Base-by-base conservation (phyloP, 2,329 filamentous ascomycete genomes). In the Remersonia thermophila region DNA sequence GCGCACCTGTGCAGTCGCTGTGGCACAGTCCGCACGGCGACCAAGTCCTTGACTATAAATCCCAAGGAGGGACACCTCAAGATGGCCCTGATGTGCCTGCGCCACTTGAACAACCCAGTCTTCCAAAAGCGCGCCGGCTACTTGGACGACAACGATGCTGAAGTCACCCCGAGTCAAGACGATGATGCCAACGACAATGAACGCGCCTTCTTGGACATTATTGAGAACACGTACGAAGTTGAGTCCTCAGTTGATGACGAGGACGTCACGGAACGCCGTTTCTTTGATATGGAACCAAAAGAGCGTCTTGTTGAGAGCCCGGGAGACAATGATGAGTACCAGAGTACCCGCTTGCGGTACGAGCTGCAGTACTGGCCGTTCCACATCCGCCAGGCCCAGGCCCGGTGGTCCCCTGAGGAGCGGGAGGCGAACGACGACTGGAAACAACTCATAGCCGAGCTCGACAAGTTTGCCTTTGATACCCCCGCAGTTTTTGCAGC, bases 361-460 rank as follows among this genome's bases (percentile, higher is more conserved):
- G 47, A 49, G 29, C 9, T 49, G 1, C 38, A 44, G 29, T 41
- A 38, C 20, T 49, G 44, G 43, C 36, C 39, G 3, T 44, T 37
- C 28, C 47, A 49, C 30, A 4, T 49, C 3, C 37, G 34, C 0
- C 7, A 36, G 16, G 45, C 47, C 8, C 45, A 47, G 16, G 26
- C 15, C n/a, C 26, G 35, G 3, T 45, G 43, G 43, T 4, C 40
- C 1, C 31, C 13, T 1, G 45, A 46, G 16, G 47, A 49, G 14
- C 39, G 43, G 9, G 23, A 31, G 3, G 20, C 20, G 2, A 42
- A 33, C 33, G 18, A 14, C 12, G 29, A 28, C 15, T 49, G 47
- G 47, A 12, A 8, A 2, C 36, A 34, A 2, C 27, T 49, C 7
- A 40, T 47, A 38, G 18, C 3, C 2, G 45, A 49, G 27, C 39